phyloP scores from a whole-genome alignment of 345 rosid genomes.

The Acer saccharum region DNA sequence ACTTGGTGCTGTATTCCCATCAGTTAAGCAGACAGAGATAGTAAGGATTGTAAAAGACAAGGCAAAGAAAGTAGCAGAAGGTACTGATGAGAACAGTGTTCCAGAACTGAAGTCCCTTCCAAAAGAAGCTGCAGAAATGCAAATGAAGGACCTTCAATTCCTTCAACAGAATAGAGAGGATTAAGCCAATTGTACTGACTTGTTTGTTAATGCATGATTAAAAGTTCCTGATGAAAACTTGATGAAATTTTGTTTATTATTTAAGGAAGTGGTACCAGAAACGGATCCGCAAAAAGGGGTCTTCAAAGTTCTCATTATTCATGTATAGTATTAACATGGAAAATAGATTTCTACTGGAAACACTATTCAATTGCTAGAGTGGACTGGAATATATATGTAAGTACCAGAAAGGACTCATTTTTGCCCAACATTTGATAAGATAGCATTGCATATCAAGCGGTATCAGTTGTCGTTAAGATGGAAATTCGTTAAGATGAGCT shows the following conservation, averaged over 20 bases:
- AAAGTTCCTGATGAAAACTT: neutral
- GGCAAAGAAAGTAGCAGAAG: slow-evolving; percentile 65
- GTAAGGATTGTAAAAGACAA: slow-evolving; percentile 63
- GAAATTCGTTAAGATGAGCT: neutral
- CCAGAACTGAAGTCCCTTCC: slow-evolving; percentile 59
- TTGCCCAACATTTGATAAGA: neutral
- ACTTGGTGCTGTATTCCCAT: slow-evolving; percentile 72
- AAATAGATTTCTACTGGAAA: too few species aligned
- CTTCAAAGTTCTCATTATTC: neutral
- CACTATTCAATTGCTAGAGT: neutral
- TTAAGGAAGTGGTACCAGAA: neutral
- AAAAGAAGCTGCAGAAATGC: slow-evolving; percentile 74
- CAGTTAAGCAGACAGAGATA: slow-evolving; percentile 51
- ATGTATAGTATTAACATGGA: neutral
- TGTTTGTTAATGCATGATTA: neutral
- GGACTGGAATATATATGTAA: too few species aligned
- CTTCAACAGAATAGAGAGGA: slow-evolving; percentile 68
- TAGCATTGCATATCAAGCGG: neutral
- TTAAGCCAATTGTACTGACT: slow-evolving; percentile 24
- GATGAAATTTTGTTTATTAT: slow-evolving; percentile 9
- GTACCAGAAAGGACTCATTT: neutral
- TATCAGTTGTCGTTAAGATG: neutral
- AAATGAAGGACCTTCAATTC: slow-evolving; percentile 94
- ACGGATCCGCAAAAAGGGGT: neutral
- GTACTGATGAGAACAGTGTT: slow-evolving; percentile 42